phyloP scores from a whole-genome alignment of 2,329 filamentous ascomycete genomes.

The Furcasterigmium furcatum region DNA sequence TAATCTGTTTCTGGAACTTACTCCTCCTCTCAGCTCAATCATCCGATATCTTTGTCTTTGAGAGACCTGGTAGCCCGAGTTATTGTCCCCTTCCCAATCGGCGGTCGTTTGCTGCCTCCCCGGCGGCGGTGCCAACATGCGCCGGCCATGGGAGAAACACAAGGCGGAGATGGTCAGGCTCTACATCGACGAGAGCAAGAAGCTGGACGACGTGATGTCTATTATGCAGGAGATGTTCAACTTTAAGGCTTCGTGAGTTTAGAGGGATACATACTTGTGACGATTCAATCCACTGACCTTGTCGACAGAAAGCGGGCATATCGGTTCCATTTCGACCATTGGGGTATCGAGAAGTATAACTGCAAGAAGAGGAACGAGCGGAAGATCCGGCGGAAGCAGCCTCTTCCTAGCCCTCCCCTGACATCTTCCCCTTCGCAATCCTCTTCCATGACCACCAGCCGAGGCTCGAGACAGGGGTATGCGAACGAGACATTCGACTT shows the following conservation, averaged over 20 bases:
- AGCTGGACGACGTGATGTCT: conserved; percentile 34
- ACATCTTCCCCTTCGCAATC: not conserved
- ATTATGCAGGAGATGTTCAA: conserved; percentile 34
- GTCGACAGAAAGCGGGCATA: conserved; percentile 39
- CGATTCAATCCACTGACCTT: not conserved
- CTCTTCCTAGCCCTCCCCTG: conserved; percentile 16
- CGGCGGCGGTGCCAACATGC: conserved; percentile 29
- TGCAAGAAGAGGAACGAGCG: conserved; percentile 31
- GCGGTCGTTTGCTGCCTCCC: not conserved
- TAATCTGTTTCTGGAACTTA: not conserved
- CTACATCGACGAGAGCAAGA: conserved; percentile 35
- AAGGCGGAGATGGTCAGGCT: conserved; percentile 29
- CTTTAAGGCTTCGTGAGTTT: conserved; percentile 38
- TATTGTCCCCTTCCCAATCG: not conserved
- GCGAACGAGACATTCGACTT: conserved; percentile 14
- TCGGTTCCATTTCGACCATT: conserved; percentile 42
- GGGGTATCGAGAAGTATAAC: conserved; percentile 45
- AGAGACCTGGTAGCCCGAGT: no score
- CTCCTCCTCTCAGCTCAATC: no score
- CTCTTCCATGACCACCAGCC: not conserved
- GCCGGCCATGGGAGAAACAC: conserved; percentile 38
- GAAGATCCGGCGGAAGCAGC: conserved; percentile 28
- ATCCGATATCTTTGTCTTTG: no score
- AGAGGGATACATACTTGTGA: not conserved
- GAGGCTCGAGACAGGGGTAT: conserved; percentile 14